These are phyloP conservation scores for Plantago lanceolata DNA, from an alignment of 305 asterid genomes.

Conservation along the genomic window DNA sequence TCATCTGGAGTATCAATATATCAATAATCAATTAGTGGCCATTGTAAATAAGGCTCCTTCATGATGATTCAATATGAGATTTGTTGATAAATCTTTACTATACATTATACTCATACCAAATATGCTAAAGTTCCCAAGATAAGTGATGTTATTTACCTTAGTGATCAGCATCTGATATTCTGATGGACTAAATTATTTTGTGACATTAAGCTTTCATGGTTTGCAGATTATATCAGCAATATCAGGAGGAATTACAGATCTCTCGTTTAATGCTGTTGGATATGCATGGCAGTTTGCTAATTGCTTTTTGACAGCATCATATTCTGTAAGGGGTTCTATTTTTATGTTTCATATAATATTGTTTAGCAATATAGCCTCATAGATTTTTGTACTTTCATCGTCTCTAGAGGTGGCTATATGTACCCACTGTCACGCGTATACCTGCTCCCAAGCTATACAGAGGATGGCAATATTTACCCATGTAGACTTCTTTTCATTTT, in stretches of 20 bases:
- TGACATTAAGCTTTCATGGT: conserved; percentile 14
- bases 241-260: conserved; percentile 84
- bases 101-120: not conserved
- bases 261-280: conserved; percentile 71
- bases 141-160: not conserved
- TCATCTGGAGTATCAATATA: not conserved
- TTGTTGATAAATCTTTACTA: not conserved
- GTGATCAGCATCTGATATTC: not conserved
- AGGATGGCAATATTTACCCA: no score
- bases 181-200: not conserved
- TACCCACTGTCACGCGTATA: no score
- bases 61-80: not conserved
- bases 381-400: not conserved
- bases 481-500: not conserved
- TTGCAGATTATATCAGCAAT: conserved; percentile 87
- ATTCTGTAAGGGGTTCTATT: conserved; percentile 54
- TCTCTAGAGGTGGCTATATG: no score
- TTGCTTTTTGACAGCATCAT: conserved; percentile 81
- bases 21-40: not conserved
- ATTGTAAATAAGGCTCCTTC: no score
- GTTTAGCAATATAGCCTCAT: not conserved
- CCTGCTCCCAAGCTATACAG: no score
- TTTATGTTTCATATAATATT: conserved; percentile 1
- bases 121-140: not conserved
- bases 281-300: conserved; percentile 82